Conservation (phyloP, 495 filamentous ascomycete genomes). For the Lophium mytilinum region DNA sequence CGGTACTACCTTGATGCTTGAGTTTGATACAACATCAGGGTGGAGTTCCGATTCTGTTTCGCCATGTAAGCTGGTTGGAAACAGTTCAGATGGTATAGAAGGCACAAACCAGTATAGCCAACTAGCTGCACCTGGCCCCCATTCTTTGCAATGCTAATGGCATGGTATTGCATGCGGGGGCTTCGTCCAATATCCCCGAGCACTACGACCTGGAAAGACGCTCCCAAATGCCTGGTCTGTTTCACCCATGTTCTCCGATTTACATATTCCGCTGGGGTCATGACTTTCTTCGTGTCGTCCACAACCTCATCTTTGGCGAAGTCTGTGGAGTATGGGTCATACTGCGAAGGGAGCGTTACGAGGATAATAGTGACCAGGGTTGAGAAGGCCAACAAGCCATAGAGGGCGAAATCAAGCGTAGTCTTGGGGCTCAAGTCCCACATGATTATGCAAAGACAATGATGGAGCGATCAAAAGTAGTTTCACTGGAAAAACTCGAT, state of each 20-base stretch:
- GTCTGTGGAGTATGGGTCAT: slow-evolving; percentile 9
- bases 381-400: slow-evolving; percentile 4
- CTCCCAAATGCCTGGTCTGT: slow-evolving; percentile 28
- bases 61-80: not conserved
- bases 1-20: slow-evolving; percentile 58
- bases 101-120: slow-evolving; percentile 67
- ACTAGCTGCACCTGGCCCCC: slow-evolving; percentile 76
- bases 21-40: slow-evolving; percentile 59
- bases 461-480: not conserved
- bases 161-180: slow-evolving; percentile 98
- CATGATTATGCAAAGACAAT: not conserved
- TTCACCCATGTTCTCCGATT: slow-evolving; percentile 12
- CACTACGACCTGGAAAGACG: slow-evolving; percentile 75
- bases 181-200: slow-evolving; percentile 95
- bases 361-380: slow-evolving; percentile 12
- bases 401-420: slow-evolving; percentile 6
- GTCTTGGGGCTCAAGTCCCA: not conserved
- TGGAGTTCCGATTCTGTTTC: slow-evolving; percentile 58
- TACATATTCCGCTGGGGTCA: not conserved
- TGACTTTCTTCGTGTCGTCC: slow-evolving; percentile 3
- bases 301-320: slow-evolving; percentile 7
- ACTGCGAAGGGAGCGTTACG: slow-evolving; percentile 20
- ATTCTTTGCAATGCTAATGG: slow-evolving; percentile 79
- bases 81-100: not conserved
- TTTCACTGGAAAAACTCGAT: not conserved